Evolutionary conservation across 2,329 filamentous ascomycete species (phyloP).

Genomic region (Penicillium sp.): DNA sequence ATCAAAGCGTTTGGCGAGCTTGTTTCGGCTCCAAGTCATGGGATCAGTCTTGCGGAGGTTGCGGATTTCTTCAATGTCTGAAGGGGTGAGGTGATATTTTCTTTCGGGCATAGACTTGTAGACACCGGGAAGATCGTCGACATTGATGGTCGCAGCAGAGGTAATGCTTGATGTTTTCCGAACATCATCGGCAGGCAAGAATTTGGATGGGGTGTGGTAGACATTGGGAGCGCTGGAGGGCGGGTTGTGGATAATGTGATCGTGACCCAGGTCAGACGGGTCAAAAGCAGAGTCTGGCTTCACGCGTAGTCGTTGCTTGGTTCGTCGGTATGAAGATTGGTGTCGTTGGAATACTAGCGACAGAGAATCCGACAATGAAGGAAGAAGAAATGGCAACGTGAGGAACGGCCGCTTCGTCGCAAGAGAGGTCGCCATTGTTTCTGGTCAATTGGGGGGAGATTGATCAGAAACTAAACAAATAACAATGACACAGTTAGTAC

Average conservation of each 20-base stretch:
- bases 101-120: slow-evolving; percentile 55
- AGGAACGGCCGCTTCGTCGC: slow-evolving; percentile 36
- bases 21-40: slow-evolving; percentile 57
- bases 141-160: slow-evolving; percentile 15
- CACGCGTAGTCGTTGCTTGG: slow-evolving; percentile 51
- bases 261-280: slow-evolving; percentile 39
- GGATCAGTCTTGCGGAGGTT: slow-evolving; percentile 56
- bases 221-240: slow-evolving; percentile 63
- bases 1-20: slow-evolving; percentile 61
- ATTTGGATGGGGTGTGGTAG: slow-evolving; percentile 64
- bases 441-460: slow-evolving; percentile 7
- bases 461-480: neutral
- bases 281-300: slow-evolving; percentile 55
- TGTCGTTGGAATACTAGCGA: slow-evolving; percentile 39
- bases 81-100: slow-evolving; percentile 59
- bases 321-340: slow-evolving; percentile 52
- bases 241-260: slow-evolving; percentile 65
- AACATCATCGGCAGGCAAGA: slow-evolving; percentile 60
- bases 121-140: slow-evolving; percentile 47
- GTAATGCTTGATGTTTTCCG: slow-evolving; percentile 46
- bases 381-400: slow-evolving; percentile 41
- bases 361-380: slow-evolving; percentile 37
- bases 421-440: slow-evolving; percentile 32
- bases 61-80: slow-evolving; percentile 61
- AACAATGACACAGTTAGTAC: neutral